A percentile compares a stretch with the other conserved stretches of the same genome.
Evolutionary conservation across 805 yeast genomes (phyloP).

Genomic region (Nakazawaea laoshanensis): DNA sequence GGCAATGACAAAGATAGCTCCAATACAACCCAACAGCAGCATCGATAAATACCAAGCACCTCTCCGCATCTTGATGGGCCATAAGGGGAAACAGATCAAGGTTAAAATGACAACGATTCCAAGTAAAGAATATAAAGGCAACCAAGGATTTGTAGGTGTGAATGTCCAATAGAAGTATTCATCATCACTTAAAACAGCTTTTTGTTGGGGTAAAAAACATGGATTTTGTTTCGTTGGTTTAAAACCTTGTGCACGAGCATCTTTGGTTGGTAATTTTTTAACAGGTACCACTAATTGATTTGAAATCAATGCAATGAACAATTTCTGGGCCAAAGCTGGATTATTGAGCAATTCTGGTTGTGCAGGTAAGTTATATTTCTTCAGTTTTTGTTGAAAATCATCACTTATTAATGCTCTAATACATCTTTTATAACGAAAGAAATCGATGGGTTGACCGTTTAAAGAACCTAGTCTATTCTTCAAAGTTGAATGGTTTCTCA

Average conservation of each 20-base stretch:
- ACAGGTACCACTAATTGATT: conserved; percentile 71
- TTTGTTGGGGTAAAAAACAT: conserved; percentile 42
- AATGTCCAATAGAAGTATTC: conserved; percentile 82
- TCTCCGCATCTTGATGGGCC: conserved; percentile 86
- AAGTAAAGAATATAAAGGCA: conserved; percentile 53
- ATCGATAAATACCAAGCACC: conserved; percentile 90
- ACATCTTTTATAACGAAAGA: conserved; percentile 82
- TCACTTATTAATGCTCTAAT: conserved; percentile 67
- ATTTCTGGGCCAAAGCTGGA: conserved; percentile 49
- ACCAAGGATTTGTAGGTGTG: conserved; percentile 60
- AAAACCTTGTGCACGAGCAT: conserved; percentile 53
- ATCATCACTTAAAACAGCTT: conserved; percentile 54
- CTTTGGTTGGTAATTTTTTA: conserved; percentile 59
- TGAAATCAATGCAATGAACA: conserved; percentile 62
- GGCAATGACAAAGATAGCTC: conserved; percentile 68
- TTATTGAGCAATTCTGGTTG: conserved; percentile 30
- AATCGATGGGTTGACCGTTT: conserved; percentile 64
- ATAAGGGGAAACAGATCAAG: conserved; percentile 77
- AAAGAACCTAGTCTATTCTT: conserved; percentile 80
- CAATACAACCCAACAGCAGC: conserved; percentile 65
- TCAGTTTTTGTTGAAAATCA: conserved; percentile 50
- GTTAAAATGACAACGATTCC: conserved; percentile 58
- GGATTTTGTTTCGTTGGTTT: conserved; percentile 59
- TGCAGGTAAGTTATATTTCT: conserved; percentile 26
- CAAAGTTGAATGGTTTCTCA: conserved; percentile 56